Percentiles rank a stretch among this genome's conserved stretches.
Conservation (phyloP, 2,329 filamentous ascomycete genomes). For the Colletotrichum magnum region DNA sequence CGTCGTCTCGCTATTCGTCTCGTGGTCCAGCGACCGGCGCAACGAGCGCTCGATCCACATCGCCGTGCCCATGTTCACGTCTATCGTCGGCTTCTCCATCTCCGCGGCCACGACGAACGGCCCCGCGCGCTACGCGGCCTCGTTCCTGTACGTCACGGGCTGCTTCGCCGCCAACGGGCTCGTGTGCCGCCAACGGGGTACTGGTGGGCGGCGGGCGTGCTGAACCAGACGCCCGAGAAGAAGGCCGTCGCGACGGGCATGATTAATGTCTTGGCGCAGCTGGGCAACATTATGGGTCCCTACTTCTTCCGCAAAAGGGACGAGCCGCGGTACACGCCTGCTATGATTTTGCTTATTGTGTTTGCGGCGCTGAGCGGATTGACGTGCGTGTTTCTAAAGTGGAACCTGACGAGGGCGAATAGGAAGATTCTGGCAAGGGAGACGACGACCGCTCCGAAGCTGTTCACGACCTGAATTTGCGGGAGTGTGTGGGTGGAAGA, state of each 20-base stretch:
- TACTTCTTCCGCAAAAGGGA: constrained; percentile 53
- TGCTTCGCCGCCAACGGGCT: constrained; percentile 52
- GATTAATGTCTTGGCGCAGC: constrained; percentile 52
- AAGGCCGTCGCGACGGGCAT: constrained; percentile 51
- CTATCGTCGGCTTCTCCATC: constrained; percentile 70
- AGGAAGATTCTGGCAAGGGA: background rate
- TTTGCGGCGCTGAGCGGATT: constrained; percentile 14
- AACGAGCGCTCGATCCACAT: constrained; percentile 75
- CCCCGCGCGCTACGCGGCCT: constrained; percentile 69
- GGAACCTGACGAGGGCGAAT: constrained; percentile 8
- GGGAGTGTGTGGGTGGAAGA: too few species aligned
- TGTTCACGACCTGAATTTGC: background rate
- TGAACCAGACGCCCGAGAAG: constrained; percentile 55
- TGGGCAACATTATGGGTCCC: constrained; percentile 55
- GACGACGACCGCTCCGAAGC: background rate
- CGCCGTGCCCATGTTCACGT: constrained; percentile 66
- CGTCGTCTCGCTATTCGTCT: constrained; percentile 69
- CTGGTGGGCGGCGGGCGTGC: constrained; percentile 51
- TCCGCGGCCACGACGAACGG: constrained; percentile 67
- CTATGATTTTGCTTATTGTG: constrained; percentile 45
- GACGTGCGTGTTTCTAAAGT: background rate
- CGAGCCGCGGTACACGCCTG: constrained; percentile 47
- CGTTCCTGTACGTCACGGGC: constrained; percentile 51
- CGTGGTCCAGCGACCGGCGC: constrained; percentile 72
- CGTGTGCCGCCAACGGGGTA: constrained; percentile 50